Evolutionary conservation across 2,329 filamentous ascomycete genomes (phyloP), one percentile per base, ranked within the genome.

Genomic region (Phialophora expanda): DNA sequence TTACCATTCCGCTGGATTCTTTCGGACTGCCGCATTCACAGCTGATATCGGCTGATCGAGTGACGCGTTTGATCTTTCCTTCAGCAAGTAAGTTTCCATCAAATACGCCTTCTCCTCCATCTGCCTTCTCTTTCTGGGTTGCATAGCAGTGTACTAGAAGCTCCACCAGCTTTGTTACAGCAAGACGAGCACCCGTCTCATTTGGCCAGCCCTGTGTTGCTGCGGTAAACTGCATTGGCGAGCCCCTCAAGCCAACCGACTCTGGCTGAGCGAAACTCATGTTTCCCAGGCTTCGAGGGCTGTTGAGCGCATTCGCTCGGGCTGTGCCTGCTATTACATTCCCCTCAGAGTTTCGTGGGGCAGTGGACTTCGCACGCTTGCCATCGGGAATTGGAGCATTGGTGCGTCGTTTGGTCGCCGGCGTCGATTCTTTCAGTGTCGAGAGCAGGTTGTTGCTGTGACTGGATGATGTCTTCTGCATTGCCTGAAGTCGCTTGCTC

Each of bases 401-500:
- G 28, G 12, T 34, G 5, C 32, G 41, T n/a, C 64, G 66, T 61
- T 70, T 70, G 12, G 28, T 38, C 26, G 38, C 28, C 34, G 63
- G 34, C 38, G 28, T 17, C 14, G 61, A 51, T 30, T 67, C 59
- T 56, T 38, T 53, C 41, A 68, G 32, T 5, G 70, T 72, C 12
- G 70, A 68, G 26, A 65, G 30, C 26, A 72, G 51, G 30, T 61
- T 62, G 28, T 55, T 62, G 60, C 65, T 67, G 8, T 46, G 66
- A 22, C 60, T 46, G 17, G 67, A 72, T 14, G 69, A 71, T 4
- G 69, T 68, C 60, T 64, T 67, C 59, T 72, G 70, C 62, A 71
- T 66, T 41, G 65, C 55, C 30, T 67, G 63, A 46, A 72, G 48
- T 26, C 69, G 67, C 51, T 61, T 68, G 62, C 66, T 68, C 26